Base-by-base conservation (phyloP, 2,329 filamentous ascomycete genomes). In the Thielaviopsis musarum region DNA sequence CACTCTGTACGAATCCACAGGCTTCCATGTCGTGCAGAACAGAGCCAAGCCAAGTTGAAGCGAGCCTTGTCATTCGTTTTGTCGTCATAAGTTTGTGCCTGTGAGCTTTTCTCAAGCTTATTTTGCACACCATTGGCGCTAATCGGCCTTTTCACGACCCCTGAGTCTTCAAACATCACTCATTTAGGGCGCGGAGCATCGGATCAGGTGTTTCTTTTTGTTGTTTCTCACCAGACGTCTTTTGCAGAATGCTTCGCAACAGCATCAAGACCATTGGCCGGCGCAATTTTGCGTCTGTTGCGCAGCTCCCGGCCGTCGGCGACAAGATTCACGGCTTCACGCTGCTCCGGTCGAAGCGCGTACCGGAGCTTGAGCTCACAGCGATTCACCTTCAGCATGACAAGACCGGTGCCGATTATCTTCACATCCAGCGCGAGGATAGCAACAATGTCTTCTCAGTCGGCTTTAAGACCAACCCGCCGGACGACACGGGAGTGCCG, bases 391-490 rank as follows among this genome's bases (percentile, higher is more conserved):
- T 98, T 63, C 84, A 88, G 67, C 93, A 98, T 70, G 88, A 97
- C 74, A 91, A 91, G 75, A 98, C 93, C 0, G 89, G 91, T 62
- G 93, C 93, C 64, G 89, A 98, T 65, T 96, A 97, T 69, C 78
- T 98, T 54, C 93, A 98, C 73, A 86, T 98, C 66, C 91, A 91
- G 17, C 80, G 91, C 66, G 90, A 97, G 61, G 93, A 98, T 69
- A 87, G 85, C 75, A 98, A 98, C 75, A 98, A 98, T 87, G 93
- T 97, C 69, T 98, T 98, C 73, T 94, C 91, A 45, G 94, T 98
- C 67, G 93, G 91, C 57, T 98, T 98, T 82, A 96, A 96, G 80
- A 98, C 93, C 24, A 97, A 97, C 69, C 93, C 93, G 19, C 91
- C 91, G 9, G 90, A 98, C 72, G 90, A 93, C 68, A 97, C 93